Conservation (phyloP, 768 basidiomycete genomes). For the Boletus speciosus region DNA sequence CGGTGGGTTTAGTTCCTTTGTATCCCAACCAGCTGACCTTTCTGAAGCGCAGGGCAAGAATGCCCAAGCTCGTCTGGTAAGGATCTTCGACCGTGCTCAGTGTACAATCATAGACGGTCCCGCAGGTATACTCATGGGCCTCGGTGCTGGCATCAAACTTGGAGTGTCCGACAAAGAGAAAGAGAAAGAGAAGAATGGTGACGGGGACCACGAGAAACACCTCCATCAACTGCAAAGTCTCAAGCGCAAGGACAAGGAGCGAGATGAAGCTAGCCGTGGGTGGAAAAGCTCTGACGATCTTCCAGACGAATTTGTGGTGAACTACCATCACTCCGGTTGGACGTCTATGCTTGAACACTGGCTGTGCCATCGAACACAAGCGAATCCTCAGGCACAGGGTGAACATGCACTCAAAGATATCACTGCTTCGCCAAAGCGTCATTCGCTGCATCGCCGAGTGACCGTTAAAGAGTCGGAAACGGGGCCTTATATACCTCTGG, state of each 20-base stretch:
- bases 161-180: slow-evolving; percentile 48
- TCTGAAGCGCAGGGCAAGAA: slow-evolving; percentile 66
- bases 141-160: slow-evolving; percentile 76
- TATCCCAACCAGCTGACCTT: slow-evolving; percentile 7
- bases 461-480: slow-evolving; percentile 43
- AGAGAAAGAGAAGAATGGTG: slow-evolving; percentile 31
- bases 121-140: slow-evolving; percentile 71
- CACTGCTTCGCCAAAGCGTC: slow-evolving; percentile 42
- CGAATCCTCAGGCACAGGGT: slow-evolving; percentile 14
- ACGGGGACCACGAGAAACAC: slow-evolving; percentile 31
- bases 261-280: slow-evolving; percentile 30
- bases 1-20: slow-evolving; percentile 27
- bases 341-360: slow-evolving; percentile 74
- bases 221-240: slow-evolving; percentile 22
- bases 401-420: slow-evolving; percentile 27
- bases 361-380: slow-evolving; percentile 46
- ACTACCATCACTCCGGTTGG: slow-evolving; percentile 52
- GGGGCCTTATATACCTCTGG: slow-evolving; percentile 80
- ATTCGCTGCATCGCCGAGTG: slow-evolving; percentile 41
- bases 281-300: slow-evolving; percentile 38
- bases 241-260: slow-evolving; percentile 39
- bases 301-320: slow-evolving; percentile 30
- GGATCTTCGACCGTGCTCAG: not conserved
- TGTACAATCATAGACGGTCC: not conserved
- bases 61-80: slow-evolving; percentile 76